phyloP scores from a whole-genome alignment of 768 basidiomycete species.

The Tephrocybe sp. region DNA sequence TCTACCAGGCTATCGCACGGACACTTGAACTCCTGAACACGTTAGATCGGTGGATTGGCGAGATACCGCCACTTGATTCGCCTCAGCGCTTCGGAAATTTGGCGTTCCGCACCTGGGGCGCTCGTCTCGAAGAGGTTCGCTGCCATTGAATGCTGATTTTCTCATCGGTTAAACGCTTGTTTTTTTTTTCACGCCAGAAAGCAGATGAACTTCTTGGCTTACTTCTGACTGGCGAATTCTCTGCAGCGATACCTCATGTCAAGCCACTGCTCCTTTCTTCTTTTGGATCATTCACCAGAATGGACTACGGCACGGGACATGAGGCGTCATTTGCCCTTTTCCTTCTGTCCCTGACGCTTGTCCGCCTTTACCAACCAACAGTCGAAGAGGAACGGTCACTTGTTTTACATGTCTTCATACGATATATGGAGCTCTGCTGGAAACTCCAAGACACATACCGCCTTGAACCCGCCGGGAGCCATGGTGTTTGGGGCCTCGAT shows the following conservation, averaged over 20 bases:
- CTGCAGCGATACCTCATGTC: constrained; percentile 56
- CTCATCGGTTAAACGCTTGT: constrained; percentile 6
- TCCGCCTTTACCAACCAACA: constrained; percentile 61
- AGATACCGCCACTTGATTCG: constrained; percentile 71
- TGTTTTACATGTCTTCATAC: constrained; percentile 63
- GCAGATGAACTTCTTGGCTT: constrained; percentile 47
- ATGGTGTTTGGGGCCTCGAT: constrained; percentile 98
- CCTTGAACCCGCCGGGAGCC: constrained; percentile 95
- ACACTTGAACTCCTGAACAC: constrained; percentile 60
- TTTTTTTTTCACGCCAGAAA: constrained; percentile 44
- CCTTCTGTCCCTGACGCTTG: constrained; percentile 68
- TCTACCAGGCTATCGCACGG: constrained; percentile 43
- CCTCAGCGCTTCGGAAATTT: constrained; percentile 92
- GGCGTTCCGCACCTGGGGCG: constrained; percentile 84
- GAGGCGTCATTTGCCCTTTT: constrained; percentile 87
- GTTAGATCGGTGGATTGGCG: constrained; percentile 74
- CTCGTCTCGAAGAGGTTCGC: constrained; percentile 71
- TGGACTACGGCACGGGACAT: constrained; percentile 98
- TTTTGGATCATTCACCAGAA: constrained; percentile 86
- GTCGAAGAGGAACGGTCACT: constrained; percentile 61
- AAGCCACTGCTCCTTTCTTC: constrained; percentile 78
- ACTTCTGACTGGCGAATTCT: constrained; percentile 48
- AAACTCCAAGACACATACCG: constrained; percentile 84
- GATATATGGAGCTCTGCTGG: constrained; percentile 84
- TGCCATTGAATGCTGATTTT: constrained; percentile 4